phyloP scores from a whole-genome alignment of 768 basidiomycete species.

The Suillus tomentosus region DNA sequence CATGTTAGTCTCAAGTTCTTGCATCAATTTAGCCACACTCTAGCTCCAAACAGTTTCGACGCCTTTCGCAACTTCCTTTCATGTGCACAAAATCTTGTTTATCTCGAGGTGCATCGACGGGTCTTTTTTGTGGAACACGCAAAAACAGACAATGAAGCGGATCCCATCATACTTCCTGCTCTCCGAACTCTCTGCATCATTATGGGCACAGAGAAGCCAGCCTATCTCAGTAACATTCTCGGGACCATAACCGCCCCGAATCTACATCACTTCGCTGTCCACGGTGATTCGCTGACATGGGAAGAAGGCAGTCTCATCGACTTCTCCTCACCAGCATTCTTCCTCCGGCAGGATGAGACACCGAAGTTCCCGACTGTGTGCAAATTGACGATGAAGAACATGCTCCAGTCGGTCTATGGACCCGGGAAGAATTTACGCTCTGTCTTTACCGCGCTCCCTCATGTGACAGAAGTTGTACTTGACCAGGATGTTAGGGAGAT shows the following conservation, averaged over 20 bases:
- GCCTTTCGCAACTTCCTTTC: neutral
- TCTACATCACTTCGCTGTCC: neutral
- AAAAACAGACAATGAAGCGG: neutral
- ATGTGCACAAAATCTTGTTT: neutral
- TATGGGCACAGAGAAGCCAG: neutral
- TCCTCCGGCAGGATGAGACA: neutral
- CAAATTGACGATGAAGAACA: conserved; percentile 4
- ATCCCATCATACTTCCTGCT: neutral
- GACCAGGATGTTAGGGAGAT: conserved; percentile 7
- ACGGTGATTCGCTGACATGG: neutral
- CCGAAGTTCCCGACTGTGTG: neutral
- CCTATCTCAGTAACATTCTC: neutral
- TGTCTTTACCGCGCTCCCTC: neutral
- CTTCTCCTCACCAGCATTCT: conserved; percentile 1
- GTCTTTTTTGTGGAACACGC: neutral
- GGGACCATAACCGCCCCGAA: neutral
- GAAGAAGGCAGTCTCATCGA: neutral
- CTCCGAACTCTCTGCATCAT: neutral
- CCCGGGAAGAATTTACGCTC: neutral
- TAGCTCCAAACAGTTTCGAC: neutral
- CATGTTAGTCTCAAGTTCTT: neutral
- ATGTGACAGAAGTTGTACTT: neutral
- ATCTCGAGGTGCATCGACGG: neutral
- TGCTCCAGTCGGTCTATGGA: conserved; percentile 2
- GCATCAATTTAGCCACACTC: neutral